These are phyloP conservation scores for Casaregolazyma lundiana DNA, from an alignment of 1,139 yeast genomes.

Conservation along the genomic window DNA sequence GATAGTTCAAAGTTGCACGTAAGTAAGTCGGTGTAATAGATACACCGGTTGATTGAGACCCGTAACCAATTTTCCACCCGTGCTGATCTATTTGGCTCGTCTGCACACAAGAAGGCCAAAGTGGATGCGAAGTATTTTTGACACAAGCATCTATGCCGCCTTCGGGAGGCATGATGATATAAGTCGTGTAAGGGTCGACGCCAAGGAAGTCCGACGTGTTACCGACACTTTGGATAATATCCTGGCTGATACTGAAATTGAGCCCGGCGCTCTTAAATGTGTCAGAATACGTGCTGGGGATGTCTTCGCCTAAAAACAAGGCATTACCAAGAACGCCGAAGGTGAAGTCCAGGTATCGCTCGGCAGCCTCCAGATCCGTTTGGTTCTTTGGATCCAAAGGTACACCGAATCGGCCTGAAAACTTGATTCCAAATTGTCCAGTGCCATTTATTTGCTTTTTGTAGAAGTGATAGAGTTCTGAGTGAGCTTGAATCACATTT, in stretches of 20 bases:
- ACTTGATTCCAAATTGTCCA: slow-evolving; percentile 20
- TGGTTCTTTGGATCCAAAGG: slow-evolving; percentile 12
- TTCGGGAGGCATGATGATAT: slow-evolving; percentile 27
- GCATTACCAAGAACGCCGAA: slow-evolving; percentile 31
- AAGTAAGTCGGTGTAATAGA: slow-evolving; percentile 18
- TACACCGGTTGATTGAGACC: slow-evolving; percentile 1
- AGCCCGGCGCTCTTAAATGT: not conserved
- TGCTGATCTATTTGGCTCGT: slow-evolving; percentile 16
- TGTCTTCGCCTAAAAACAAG: slow-evolving; percentile 29
- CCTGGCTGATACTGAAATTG: not conserved
- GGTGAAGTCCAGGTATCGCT: slow-evolving; percentile 26
- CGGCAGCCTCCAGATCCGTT: not conserved
- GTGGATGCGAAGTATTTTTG: slow-evolving; percentile 12
- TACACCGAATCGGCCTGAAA: slow-evolving; percentile 13
- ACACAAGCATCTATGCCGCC: slow-evolving; percentile 18
- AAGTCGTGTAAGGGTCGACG: slow-evolving; percentile 35
- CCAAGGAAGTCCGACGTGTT: slow-evolving; percentile 18
- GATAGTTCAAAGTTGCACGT: slow-evolving; percentile 15
- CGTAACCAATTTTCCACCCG: slow-evolving; percentile 32
- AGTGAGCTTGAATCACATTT: slow-evolving; percentile 29
- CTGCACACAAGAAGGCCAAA: slow-evolving; percentile 18
- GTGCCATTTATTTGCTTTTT: slow-evolving; percentile 30
- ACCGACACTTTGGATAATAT: not conserved
- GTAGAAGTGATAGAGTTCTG: too few relatives aligned
- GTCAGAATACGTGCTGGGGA: not conserved